Conservation (phyloP, 805 yeast species). For the Candida ponderosae region DNA sequence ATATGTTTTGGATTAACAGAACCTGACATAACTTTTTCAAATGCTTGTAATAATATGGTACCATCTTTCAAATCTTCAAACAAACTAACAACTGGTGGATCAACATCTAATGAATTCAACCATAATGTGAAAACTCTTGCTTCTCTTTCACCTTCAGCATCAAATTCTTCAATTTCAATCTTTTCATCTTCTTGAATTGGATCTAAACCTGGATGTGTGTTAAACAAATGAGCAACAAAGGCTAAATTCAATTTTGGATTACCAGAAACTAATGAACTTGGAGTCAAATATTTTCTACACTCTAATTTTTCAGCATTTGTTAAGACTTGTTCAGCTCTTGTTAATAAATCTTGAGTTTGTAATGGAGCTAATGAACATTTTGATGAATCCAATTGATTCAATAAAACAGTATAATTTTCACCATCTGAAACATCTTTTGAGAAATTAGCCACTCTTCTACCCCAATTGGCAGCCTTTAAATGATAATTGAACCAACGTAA, state of each 20-base stretch:
- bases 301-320: constrained; percentile 84
- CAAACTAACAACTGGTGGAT: constrained; percentile 84
- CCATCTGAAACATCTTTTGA: constrained; percentile 87
- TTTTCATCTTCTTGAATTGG: constrained; percentile 89
- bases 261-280: constrained; percentile 88
- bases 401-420: constrained; percentile 85
- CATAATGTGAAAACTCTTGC: constrained; percentile 97
- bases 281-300: constrained; percentile 91
- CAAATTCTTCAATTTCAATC: constrained; percentile 94
- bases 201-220: constrained; percentile 93
- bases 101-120: constrained; percentile 94
- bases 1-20: constrained; percentile 71
- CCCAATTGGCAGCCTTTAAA: constrained; percentile 85
- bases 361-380: constrained; percentile 78
- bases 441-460: constrained; percentile 80
- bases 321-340: constrained; percentile 84
- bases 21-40: constrained; percentile 93
- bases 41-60: constrained; percentile 80
- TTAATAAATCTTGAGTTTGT: constrained; percentile 43
- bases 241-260: constrained; percentile 96
- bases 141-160: constrained; percentile 99
- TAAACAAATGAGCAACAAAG: constrained; percentile 94
- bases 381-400: constrained; percentile 83
- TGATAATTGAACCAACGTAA: constrained; percentile 97
- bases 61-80: constrained; percentile 97